Percentiles rank a stretch among this genome's conserved stretches.
Evolutionary conservation across 2,329 filamentous ascomycete species (phyloP).

Genomic region (Leptodontidium sp.): DNA sequence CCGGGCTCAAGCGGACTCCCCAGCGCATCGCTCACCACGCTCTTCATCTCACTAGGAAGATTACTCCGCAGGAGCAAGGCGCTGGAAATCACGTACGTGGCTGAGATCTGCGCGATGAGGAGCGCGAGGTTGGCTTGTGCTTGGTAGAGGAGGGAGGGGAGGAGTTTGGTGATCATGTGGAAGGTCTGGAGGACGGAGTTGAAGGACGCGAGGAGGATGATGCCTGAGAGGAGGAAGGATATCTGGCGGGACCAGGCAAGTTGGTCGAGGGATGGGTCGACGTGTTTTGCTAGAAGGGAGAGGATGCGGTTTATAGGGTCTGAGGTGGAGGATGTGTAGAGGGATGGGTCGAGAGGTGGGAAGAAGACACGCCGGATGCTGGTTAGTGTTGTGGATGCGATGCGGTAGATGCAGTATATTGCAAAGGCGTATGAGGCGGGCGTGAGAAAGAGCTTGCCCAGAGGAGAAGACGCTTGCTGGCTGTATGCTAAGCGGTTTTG

Average conservation of each 20-base stretch:
- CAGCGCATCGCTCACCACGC: constrained; percentile 79
- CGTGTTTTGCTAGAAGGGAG: constrained; percentile 81
- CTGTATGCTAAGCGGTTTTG: constrained; percentile 69
- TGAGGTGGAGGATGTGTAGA: constrained; percentile 64
- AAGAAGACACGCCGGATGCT: constrained; percentile 64
- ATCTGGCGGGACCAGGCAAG: constrained; percentile 86
- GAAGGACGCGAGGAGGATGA: constrained; percentile 83
- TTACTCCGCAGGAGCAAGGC: constrained; percentile 81
- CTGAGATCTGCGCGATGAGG: constrained; percentile 80
- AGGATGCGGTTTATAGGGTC: constrained; percentile 88
- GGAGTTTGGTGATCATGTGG: constrained; percentile 79
- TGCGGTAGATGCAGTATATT: constrained; percentile 85
- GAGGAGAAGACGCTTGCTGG: constrained; percentile 69
- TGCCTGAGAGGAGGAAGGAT: constrained; percentile 81
- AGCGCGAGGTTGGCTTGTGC: constrained; percentile 79
- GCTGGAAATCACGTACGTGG: constrained; percentile 85
- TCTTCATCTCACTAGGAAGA: constrained; percentile 78
- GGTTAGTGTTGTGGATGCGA: constrained; percentile 74
- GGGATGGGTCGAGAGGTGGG: constrained; percentile 51
- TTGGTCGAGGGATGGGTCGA: constrained; percentile 84
- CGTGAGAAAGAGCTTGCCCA: constrained; percentile 70
- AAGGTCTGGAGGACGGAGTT: constrained; percentile 87
- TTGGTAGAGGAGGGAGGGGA: constrained; percentile 76
- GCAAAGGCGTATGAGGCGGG: constrained; percentile 74
- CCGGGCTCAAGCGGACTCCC: constrained; percentile 74